A percentile compares a stretch with the other conserved stretches of the same genome.
Evolutionary conservation across 164 flowering plant genomes (phyloP).

Genomic region (Chimonanthus salicifolius): DNA sequence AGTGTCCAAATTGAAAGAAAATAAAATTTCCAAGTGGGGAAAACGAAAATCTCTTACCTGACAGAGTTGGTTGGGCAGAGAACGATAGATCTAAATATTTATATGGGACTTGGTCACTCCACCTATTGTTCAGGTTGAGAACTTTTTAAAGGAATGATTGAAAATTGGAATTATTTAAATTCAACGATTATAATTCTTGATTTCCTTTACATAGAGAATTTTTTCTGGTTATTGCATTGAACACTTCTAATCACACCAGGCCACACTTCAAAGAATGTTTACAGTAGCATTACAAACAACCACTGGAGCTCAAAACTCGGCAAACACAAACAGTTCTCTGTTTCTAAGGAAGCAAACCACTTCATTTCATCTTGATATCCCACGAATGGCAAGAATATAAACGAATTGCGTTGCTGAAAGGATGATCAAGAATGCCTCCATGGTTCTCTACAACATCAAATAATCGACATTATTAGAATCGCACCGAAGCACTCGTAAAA

Average conservation of each 20-base stretch:
- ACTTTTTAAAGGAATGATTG: too few relatives aligned
- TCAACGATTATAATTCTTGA: not conserved
- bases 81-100: too few relatives aligned
- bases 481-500: not conserved
- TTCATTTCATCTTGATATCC: constrained; percentile 2
- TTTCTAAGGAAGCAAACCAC: not conserved
- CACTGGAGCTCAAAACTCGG: not conserved
- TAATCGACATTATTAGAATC: not conserved
- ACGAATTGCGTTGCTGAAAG: constrained; percentile 74
- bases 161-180: too few relatives aligned
- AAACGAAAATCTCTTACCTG: too few relatives aligned
- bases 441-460: constrained; percentile 58
- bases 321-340: not conserved
- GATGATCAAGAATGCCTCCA: constrained; percentile 87
- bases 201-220: not conserved
- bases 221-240: too few relatives aligned
- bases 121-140: too few relatives aligned
- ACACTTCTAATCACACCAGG: not conserved
- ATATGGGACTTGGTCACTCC: too few relatives aligned
- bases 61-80: too few relatives aligned
- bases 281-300: not conserved
- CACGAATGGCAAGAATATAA: constrained; percentile 58
- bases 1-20: too few relatives aligned
- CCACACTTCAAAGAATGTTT: not conserved
- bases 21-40: too few relatives aligned